Percentiles rank a stretch among this genome's conserved stretches.
Conservation (phyloP, 768 basidiomycete species). For the Suillus plorans region DNA sequence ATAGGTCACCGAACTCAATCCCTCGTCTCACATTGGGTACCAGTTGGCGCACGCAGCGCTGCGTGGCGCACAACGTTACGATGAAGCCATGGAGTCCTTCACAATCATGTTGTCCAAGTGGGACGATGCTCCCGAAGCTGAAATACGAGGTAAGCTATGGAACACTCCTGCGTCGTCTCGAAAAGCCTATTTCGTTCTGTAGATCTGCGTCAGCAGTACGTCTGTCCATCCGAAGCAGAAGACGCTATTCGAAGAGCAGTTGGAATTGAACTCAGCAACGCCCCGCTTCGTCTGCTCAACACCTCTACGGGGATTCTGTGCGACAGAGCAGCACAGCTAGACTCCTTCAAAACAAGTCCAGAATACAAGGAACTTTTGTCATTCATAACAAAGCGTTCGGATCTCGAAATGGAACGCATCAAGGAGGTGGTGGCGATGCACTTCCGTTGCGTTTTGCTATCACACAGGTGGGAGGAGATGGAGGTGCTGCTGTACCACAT, state of each 20-base stretch:
- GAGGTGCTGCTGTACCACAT: background rate
- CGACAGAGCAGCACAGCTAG: background rate
- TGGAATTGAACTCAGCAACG: background rate
- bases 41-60: background rate
- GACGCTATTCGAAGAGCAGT: background rate
- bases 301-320: background rate
- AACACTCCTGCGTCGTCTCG: background rate
- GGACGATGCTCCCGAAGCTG: background rate
- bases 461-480: background rate
- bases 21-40: background rate
- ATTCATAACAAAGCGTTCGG: rapidly evolving
- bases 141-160: background rate
- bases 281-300: background rate
- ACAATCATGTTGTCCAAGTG: background rate
- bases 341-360: background rate
- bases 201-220: background rate
- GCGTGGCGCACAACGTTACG: background rate
- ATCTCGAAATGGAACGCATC: background rate
- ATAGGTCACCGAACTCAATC: background rate
- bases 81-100: background rate
- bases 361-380: background rate
- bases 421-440: background rate
- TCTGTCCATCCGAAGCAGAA: background rate
- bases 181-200: too few relatives aligned
- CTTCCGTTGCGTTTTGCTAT: background rate